Percentiles rank a stretch among this genome's conserved stretches.
phyloP scores from a whole-genome alignment of 2,329 filamentous ascomycete species.

The Aureobasidium sp. region DNA sequence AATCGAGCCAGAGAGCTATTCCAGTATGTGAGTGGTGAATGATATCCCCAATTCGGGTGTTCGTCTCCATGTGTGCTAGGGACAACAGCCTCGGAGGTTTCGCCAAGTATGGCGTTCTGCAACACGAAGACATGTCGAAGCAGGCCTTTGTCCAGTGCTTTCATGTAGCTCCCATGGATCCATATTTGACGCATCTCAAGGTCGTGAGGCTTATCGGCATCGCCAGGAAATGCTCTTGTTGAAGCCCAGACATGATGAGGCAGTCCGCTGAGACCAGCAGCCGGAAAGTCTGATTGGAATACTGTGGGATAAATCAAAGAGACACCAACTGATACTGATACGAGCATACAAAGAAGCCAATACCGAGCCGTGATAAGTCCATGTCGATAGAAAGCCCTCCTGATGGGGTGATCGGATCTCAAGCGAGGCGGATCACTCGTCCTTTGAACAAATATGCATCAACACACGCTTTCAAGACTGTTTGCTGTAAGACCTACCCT shows the following conservation, averaged over 20 bases:
- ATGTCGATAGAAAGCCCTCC: constrained; percentile 57
- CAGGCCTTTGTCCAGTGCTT: constrained; percentile 58
- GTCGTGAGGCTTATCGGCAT: constrained; percentile 46
- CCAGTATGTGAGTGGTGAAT: constrained; percentile 80
- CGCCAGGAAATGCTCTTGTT: constrained; percentile 53
- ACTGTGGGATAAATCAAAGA: constrained; percentile 66
- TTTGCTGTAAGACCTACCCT: constrained; percentile 48
- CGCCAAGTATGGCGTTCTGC: constrained; percentile 60
- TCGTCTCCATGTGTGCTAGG: background rate
- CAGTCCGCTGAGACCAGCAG: constrained; percentile 61
- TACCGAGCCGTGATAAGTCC: constrained; percentile 63
- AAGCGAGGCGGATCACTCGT: constrained; percentile 67
- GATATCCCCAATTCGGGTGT: constrained; percentile 55
- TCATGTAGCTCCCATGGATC: constrained; percentile 75
- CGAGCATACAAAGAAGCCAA: constrained; percentile 63
- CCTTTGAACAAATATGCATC: constrained; percentile 34
- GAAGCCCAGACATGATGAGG: constrained; percentile 78
- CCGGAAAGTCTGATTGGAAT: constrained; percentile 64
- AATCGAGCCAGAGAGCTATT: constrained; percentile 55
- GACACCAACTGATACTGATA: constrained; percentile 64
- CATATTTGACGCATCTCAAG: constrained; percentile 77
- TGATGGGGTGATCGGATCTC: constrained; percentile 55
- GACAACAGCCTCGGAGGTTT: background rate
- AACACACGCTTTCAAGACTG: background rate
- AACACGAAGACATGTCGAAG: constrained; percentile 59